Conservation (phyloP, 192 early-diverging fungal genomes). For the Helicostylum pulchrum region DNA sequence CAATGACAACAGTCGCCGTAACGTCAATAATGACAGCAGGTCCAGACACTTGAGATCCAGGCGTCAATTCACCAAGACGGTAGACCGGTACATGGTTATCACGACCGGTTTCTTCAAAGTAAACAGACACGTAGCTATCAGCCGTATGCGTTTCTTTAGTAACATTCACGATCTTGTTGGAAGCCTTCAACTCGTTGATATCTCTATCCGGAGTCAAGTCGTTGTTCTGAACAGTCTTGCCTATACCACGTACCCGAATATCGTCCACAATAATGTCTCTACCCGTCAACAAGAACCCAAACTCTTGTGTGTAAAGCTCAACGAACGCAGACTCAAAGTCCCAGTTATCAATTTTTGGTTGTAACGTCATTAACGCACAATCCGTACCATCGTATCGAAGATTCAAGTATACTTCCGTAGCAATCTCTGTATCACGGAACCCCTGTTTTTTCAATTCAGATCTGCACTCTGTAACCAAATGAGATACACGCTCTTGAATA, state of each 20-base stretch:
- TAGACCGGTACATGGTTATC: constrained; percentile 68
- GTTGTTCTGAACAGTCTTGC: constrained; percentile 39
- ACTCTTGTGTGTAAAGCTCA: constrained; percentile 84
- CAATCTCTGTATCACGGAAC: constrained; percentile 54
- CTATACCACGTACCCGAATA: constrained; percentile 87
- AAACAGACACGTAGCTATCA: constrained; percentile 56
- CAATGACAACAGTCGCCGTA: constrained; percentile 85
- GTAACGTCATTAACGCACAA: constrained; percentile 84
- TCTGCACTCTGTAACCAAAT: constrained; percentile 45
- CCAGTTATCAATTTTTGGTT: constrained; percentile 58
- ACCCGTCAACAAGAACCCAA: constrained; percentile 87
- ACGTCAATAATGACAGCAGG: constrained; percentile 90
- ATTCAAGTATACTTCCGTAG: constrained; percentile 72
- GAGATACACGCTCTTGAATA: constrained; percentile 51
- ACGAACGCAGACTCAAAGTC: constrained; percentile 69
- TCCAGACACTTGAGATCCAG: constrained; percentile 71
- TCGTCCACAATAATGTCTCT: constrained; percentile 87
- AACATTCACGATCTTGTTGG: constrained; percentile 9
- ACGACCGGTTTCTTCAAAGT: constrained; percentile 71
- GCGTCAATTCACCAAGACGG: constrained; percentile 54
- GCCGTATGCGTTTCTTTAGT: constrained; percentile 25
- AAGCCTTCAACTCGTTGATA: constrained; percentile 15
- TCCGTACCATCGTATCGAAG: constrained; percentile 94
- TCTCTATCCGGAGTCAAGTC: constrained; percentile 44
- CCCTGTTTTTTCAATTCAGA: constrained; percentile 66